These are phyloP conservation scores for Lodderomyces jiufengensis DNA, from an alignment of 1,139 yeast genomes.

Conservation along the genomic window DNA sequence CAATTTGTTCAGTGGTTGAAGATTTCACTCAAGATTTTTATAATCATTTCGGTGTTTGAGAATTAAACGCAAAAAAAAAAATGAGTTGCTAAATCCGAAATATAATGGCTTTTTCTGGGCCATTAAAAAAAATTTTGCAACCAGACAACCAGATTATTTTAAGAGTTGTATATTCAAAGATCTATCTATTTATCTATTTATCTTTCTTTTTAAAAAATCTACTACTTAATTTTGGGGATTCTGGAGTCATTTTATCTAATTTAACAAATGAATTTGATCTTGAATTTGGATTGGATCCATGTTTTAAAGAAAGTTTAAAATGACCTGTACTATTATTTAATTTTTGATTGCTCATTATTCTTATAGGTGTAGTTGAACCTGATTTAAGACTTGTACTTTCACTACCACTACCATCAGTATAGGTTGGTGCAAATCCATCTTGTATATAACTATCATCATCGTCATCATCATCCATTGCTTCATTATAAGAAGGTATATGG, in stretches of 20 bases:
- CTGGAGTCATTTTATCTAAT: slow-evolving; percentile 6
- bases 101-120: too few species aligned
- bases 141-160: too few species aligned
- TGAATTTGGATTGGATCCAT: slow-evolving; percentile 9
- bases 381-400: slow-evolving; percentile 5
- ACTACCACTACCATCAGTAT: slow-evolving; percentile 12
- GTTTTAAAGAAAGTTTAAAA: slow-evolving; percentile 6
- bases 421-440: slow-evolving; percentile 21
- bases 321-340: slow-evolving; percentile 7
- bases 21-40: too few species aligned
- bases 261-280: slow-evolving; percentile 7
- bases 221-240: slow-evolving; percentile 1
- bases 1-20: too few species aligned
- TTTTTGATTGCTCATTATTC: slow-evolving; percentile 3
- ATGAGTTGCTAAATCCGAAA: too few species aligned
- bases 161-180: too few species aligned
- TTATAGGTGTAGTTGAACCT: slow-evolving; percentile 8
- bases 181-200: neutral
- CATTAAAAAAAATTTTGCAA: too few species aligned
- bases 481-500: slow-evolving; percentile 22
- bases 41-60: too few species aligned
- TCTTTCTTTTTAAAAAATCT: slow-evolving; percentile 2
- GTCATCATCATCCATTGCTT: slow-evolving; percentile 24
- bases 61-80: too few species aligned
- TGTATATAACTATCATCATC: slow-evolving; percentile 14